Base-by-base conservation (phyloP, 176 grass and related monocot species). In the Rhynchospora breviuscula region DNA sequence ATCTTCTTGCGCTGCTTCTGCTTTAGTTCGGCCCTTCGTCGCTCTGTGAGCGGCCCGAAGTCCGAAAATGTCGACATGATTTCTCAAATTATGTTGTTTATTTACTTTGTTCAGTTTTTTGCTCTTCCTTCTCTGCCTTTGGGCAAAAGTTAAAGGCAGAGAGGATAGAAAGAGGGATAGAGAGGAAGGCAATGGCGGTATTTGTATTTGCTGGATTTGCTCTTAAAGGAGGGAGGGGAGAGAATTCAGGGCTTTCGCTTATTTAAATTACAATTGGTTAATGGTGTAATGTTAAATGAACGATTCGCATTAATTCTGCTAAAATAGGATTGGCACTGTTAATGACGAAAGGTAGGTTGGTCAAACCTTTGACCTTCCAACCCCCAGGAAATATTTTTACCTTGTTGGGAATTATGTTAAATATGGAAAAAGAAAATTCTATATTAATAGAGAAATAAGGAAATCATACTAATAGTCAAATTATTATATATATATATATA, bases 51-150 rank as follows among this genome's bases (percentile, higher is more conserved):
- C 31, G 89, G 90, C 12, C 90, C 92, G 49, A 95, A 93, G 74
- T 95, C 92, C 78, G 88, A 91, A 71, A 95, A 98, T 78, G 92
- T 91, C 48, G 92, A 91, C 87, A 90, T 91, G 35, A 72, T 88
- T 84, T 78, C 63, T 81, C 76, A 64, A 45, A 33, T 54, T 40
- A 33, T 57, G 66, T 18, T 12, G 44, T 25, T 67, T 72, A 49
- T 62, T 33, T 47, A 52, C 25, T 47, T 63, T 80, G 8, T 84
- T 47, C 10, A 44, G 15, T 67, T 67, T 67, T 45, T 44, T 79
- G 14, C 59, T 11, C 67, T 48, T 11, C 26, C 70, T 81, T 76
- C 51, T 66, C 56, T 68, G 47, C 72, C 76, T 84, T 86, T 89
- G 86, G 85, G 85, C 86, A 85, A 86, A 88, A 88, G 83, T 82